Conservation (phyloP, 257 asterid species). For the Perilla frutescens region DNA sequence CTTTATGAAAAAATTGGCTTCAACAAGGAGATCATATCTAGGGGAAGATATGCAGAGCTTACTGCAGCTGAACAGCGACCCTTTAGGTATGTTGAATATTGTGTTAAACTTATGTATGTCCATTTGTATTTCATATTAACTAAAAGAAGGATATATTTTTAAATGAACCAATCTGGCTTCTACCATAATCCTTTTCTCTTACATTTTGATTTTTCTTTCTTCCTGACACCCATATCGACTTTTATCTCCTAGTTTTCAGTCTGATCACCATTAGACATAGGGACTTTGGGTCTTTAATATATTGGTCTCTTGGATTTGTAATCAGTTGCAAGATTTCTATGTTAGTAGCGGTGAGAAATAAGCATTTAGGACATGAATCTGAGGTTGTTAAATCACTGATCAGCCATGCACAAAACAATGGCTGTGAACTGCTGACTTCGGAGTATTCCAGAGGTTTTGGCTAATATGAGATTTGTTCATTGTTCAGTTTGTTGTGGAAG, state of each 20-base stretch:
- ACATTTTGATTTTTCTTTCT: slow-evolving; percentile 12
- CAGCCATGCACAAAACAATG: slow-evolving; percentile 14
- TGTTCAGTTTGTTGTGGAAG: too few relatives aligned
- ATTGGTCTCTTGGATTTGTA: not conserved
- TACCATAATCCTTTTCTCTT: not conserved
- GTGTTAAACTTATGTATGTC: not conserved
- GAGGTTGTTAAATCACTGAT: slow-evolving; percentile 15
- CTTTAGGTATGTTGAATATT: slow-evolving; percentile 60
- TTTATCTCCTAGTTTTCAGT: not conserved
- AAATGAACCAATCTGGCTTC: slow-evolving; percentile 4
- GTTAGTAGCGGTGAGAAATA: not conserved
- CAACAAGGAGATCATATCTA: slow-evolving; percentile 89
- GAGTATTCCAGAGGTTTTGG: too few relatives aligned
- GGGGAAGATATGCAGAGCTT: slow-evolving; percentile 91
- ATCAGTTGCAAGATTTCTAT: too few relatives aligned
- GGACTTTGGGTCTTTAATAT: not conserved
- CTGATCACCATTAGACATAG: slow-evolving; percentile 6
- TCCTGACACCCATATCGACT: not conserved
- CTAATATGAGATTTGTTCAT: too few relatives aligned
- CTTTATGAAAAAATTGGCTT: slow-evolving; percentile 90
- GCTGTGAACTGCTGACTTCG: not conserved
- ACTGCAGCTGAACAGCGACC: slow-evolving; percentile 94
- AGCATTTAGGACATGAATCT: not conserved
- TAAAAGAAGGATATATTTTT: slow-evolving; percentile 10
- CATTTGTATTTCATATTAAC: slow-evolving; percentile 14